Evolutionary conservation across 2,329 filamentous ascomycete genomes (phyloP).

Genomic region (Colletotrichum lini): DNA sequence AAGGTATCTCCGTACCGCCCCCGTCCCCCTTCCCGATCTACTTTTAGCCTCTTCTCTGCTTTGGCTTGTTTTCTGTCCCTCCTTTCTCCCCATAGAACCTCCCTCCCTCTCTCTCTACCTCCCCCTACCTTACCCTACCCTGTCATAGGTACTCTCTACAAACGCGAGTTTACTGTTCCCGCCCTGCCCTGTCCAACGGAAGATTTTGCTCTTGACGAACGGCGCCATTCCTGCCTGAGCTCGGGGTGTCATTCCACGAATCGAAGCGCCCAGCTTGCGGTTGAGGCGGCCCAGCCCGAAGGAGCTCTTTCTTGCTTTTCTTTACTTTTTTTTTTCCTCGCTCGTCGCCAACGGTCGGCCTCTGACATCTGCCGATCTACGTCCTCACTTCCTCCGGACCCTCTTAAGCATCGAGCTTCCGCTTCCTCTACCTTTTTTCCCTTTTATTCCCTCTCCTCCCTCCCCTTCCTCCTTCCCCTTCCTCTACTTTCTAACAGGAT

Average conservation of each 20-base stretch:
- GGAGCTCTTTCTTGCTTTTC: not conserved
- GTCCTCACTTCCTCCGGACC: constrained; percentile 22
- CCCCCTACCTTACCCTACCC: not conserved
- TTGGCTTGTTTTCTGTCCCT: constrained; percentile 1
- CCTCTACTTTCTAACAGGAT: not conserved
- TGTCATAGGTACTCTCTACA: not conserved
- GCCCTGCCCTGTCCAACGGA: constrained; percentile 32
- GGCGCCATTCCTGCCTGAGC: constrained; percentile 26
- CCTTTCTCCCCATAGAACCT: constrained; percentile 3
- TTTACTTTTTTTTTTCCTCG: not conserved
- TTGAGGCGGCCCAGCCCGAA: constrained; percentile 37
- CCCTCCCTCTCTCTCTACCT: not conserved
- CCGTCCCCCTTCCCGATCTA: constrained; percentile 25
- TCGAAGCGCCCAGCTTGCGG: constrained; percentile 28
- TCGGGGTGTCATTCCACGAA: constrained; percentile 41
- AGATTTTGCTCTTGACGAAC: constrained; percentile 31
- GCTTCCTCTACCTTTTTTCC: constrained; percentile 2
- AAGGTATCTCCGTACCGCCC: constrained; percentile 13
- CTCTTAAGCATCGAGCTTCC: constrained; percentile 34
- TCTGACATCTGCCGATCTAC: constrained; percentile 29
- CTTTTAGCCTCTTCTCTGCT: constrained; percentile 33
- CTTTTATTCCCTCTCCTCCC: not conserved
- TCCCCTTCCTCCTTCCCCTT: not conserved
- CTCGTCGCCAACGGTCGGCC: not conserved
- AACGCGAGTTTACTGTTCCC: not conserved